Evolutionary conservation across 108 stramenopile genomes (phyloP), one percentile per base, ranked within the genome.

Genomic region (Nannochloropsis salina): DNA sequence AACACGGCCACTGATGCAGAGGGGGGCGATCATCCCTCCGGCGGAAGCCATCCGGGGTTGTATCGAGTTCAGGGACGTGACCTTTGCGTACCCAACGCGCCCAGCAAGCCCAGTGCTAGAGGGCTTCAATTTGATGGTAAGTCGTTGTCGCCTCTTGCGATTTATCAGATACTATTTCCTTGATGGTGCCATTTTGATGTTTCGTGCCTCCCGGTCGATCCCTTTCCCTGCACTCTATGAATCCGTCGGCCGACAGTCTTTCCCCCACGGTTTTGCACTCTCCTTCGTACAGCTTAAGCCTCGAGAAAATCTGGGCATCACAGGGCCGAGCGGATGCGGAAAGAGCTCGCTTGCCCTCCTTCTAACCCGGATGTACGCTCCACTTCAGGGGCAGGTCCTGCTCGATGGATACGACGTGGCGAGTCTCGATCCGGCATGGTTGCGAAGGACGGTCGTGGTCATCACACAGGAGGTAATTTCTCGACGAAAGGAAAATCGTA

Each of bases 241-340:
- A 31, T 31, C 31, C 31, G 31, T 31, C 31, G 1, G 31, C 31
- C 31, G 31, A 31, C 31, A 31, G 12, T 51, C 15, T 51, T 15
- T 51, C 47, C 61, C 4, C n/a, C 61, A 15, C 3, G 15, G 20
- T n/a, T 8, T 74, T 6, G 20, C 61, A n/a, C 8, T n/a, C 61
- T 74, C 61, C 61, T 4, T 74, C 21, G 85, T 98, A 15, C 44
- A 83, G 42, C 86, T 98, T 12, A 82, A 88, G 43, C 87, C 95
- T 8, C 96, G 97, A 22, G 88, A 94, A 44, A 94, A 95, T 79
- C 91, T 96, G 18, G 97, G 95, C 1, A 80, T 99, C 31, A 94
- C 95, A 3, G 99, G 99, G 9, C 90, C 93, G 41, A 96, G 95
- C 88, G 98, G 98, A 6, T 89, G 90, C 22, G 98, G 98, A 22